Evolutionary conservation across 1,139 yeast genomes (phyloP), one percentile per base, ranked within the genome.

Genomic region (Suhomyces maxii): DNA sequence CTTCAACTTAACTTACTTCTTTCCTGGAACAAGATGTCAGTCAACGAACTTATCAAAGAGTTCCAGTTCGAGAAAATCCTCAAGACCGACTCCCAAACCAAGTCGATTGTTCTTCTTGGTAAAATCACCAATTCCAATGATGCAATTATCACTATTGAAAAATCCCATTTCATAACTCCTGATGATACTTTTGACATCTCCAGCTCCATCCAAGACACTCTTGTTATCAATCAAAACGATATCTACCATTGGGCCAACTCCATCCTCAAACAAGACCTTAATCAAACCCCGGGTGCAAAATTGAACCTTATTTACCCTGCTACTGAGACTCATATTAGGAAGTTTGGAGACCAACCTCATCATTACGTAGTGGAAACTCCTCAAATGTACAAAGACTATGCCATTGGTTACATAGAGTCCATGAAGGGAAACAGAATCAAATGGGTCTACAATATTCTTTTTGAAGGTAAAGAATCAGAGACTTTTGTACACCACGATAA

Each of bases 391-490:
- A 44, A 63, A 6, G 54, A 68, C 10, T 69, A 74, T 34, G 96
- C 88, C 2, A 69, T 73, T 36, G 97, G 97, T 0, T 93, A 86
- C 62, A 86, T 93, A 40, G 77, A 79, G 11, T 74, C 86, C 2
- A 86, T 86, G 87, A 77, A 78, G 46, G 95, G 96, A 3, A 84
- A 80, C 49, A 68, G 96, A 40, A 73, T 91, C 45, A 80, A 88
- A 59, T 93, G 99, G 99, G 98, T 93, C 3, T 76, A 82, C 56
- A 91, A 91, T 58, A 93, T 95, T 42, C 67, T 93, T 39, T 80
- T 78, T 58, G 79, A 88, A 46, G 96, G 95, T 1, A 88, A 86
- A 34, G 99, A 95, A 64, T 77, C 88, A 1, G 98, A 91, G 39
- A 69, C 90, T 18, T 82, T 93, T 30, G 74, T 88, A 3, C 72